Percentiles rank a stretch among this genome's conserved stretches.
These are phyloP conservation scores for Eucalyptus curtisii DNA, from an alignment of 345 rosid species.

Conservation along the genomic window DNA sequence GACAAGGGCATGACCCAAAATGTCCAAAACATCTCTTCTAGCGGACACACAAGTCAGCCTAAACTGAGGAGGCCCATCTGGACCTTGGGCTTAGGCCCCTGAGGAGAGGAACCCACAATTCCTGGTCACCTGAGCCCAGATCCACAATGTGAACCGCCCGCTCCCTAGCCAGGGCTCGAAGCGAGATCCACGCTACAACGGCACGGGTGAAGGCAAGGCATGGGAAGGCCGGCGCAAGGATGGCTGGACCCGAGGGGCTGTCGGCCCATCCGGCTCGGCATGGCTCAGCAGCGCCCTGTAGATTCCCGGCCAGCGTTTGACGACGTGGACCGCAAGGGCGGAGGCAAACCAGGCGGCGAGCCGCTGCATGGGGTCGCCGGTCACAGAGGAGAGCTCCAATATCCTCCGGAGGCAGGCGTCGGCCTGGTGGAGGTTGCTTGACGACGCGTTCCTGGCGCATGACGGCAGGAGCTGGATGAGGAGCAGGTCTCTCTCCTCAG, in stretches of 20 bases:
- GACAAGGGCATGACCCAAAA: conserved; percentile 13
- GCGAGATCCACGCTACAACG: conserved; percentile 3
- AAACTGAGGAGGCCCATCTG: conserved; percentile 15
- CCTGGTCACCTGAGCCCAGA: conserved; percentile 23
- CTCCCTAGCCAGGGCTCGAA: conserved; percentile 13
- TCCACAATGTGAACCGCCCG: conserved; percentile 27
- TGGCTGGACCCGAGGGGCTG: background rate
- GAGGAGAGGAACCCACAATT: conserved; percentile 24
- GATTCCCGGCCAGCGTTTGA: conserved; percentile 43
- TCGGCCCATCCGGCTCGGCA: background rate
- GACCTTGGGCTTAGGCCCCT: conserved; percentile 9
- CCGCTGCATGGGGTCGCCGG: conserved; percentile 45
- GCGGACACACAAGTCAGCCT: conserved; percentile 20
- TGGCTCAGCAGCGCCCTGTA: conserved; percentile 21
- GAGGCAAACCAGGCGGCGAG: conserved; percentile 29
- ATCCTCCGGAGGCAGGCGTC: conserved; percentile 28
- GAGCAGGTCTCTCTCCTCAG: conserved; percentile 24
- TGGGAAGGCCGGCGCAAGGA: conserved; percentile 11
- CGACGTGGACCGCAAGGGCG: conserved; percentile 26
- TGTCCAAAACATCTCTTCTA: conserved; percentile 6
- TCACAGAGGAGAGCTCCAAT: conserved; percentile 19
- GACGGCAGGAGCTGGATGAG: conserved; percentile 38
- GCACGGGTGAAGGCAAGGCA: conserved; percentile 15
- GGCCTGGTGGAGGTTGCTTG: conserved; percentile 33
- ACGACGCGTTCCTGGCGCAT: conserved; percentile 31